phyloP scores from a whole-genome alignment of 345 rosid species.

The Dovyalis caffra region DNA sequence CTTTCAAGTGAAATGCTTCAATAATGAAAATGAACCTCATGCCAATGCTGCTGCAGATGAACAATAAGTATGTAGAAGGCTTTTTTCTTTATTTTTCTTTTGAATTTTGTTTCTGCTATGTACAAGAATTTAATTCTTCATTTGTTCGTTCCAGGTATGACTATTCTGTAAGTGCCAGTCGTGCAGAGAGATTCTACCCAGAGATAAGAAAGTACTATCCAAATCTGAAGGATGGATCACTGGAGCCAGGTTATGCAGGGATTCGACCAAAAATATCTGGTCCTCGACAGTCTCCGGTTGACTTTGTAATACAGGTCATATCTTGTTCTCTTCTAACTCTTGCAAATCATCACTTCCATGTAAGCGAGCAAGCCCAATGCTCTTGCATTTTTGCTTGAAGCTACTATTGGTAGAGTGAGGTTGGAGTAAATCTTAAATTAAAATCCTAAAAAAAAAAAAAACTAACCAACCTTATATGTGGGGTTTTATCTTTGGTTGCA shows the following conservation, averaged over 20 bases:
- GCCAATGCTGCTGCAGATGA: not conserved
- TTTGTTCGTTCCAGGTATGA: constrained; percentile 52
- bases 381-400: no score
- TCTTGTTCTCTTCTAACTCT: constrained; percentile 7
- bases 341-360: not conserved
- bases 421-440: no score
- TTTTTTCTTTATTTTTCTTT: not conserved
- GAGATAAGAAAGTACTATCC: constrained; percentile 87
- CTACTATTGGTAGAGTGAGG: no score
- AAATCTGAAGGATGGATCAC: constrained; percentile 60
- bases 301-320: constrained; percentile 82
- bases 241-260: constrained; percentile 82
- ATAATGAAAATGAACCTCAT: not conserved
- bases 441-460: no score
- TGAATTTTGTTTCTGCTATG: not conserved
- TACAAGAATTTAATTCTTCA: not conserved
- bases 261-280: constrained; percentile 83
- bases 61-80: not conserved
- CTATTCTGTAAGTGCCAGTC: constrained; percentile 53
- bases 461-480: no score
- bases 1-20: not conserved
- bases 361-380: not conserved
- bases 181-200: constrained; percentile 58
- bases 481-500: no score
- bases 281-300: constrained; percentile 59